Evolutionary conservation across 2,329 filamentous ascomycete genomes (phyloP).

Genomic region (Alternaria conjuncta): DNA sequence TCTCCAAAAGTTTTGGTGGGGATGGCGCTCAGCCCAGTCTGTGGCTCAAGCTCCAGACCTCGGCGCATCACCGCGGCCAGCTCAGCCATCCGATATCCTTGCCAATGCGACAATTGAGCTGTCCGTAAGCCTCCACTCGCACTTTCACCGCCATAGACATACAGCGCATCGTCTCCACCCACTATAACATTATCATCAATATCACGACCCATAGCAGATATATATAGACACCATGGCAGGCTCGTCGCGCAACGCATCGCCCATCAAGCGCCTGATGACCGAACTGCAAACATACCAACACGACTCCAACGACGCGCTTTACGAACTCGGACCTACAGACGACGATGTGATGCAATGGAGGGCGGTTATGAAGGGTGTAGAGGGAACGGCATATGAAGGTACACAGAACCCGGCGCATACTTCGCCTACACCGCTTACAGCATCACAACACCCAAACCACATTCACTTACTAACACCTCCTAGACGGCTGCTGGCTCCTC

Average conservation of each 20-base stretch:
- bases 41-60: slow-evolving; percentile 28
- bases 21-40: slow-evolving; percentile 23
- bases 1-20: slow-evolving; percentile 36
- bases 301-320: slow-evolving; percentile 62
- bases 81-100: slow-evolving; percentile 3
- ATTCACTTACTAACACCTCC: slow-evolving; percentile 2
- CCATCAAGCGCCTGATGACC: slow-evolving; percentile 66
- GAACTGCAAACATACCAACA: slow-evolving; percentile 66
- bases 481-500: slow-evolving; percentile 82
- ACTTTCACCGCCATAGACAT: slow-evolving; percentile 2
- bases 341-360: slow-evolving; percentile 67
- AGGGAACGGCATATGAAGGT: slow-evolving; percentile 67
- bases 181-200: not conserved
- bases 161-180: not conserved
- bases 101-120: slow-evolving; percentile 6
- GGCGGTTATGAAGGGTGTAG: slow-evolving; percentile 65
- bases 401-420: slow-evolving; percentile 4
- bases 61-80: slow-evolving; percentile 25
- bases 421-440: not conserved
- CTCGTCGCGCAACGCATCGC: slow-evolving; percentile 43
- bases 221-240: slow-evolving; percentile 34
- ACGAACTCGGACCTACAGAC: slow-evolving; percentile 62
- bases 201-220: not conserved
- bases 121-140: not conserved
- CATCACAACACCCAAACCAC: too few relatives aligned